Conservation (phyloP, 202 grass and related monocot genomes). For the Schoenoplectus tabernaemontani region DNA sequence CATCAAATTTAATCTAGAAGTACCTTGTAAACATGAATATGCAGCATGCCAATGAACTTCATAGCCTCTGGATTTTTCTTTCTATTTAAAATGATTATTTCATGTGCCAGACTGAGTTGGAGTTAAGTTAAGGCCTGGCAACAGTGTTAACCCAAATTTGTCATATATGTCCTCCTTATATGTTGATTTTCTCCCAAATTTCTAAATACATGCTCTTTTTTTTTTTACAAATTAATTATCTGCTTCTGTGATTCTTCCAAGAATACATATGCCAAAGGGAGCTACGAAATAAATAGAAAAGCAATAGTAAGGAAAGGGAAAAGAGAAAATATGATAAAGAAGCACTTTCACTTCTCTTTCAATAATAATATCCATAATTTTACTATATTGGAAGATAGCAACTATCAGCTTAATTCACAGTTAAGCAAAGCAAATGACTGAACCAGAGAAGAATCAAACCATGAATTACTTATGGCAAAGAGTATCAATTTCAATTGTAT, state of each 20-base stretch:
- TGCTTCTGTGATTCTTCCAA: slow-evolving; percentile 89
- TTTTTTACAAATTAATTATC: too few species aligned
- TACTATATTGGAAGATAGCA: not conserved
- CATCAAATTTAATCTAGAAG: too few species aligned
- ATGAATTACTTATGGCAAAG: not conserved
- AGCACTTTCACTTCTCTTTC: not conserved
- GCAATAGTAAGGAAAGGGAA: not conserved
- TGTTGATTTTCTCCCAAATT: too few species aligned
- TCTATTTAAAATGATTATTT: too few species aligned
- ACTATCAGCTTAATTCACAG: not conserved
- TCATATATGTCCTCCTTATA: too few species aligned
- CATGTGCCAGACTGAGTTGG: too few species aligned
- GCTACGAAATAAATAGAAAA: slow-evolving; percentile 40
- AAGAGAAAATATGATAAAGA: not conserved
- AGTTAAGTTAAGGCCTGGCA: too few species aligned
- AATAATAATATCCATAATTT: not conserved
- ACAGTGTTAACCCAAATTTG: too few species aligned
- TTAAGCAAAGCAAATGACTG: not conserved
- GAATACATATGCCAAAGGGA: slow-evolving; percentile 80
- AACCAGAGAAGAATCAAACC: not conserved
- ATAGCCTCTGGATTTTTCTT: too few species aligned
- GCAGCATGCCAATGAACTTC: too few species aligned
- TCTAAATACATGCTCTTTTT: too few species aligned
- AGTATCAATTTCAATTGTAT: not conserved
- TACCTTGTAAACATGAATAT: too few species aligned